Base-by-base conservation (phyloP, 805 yeast genomes). In the Isabelozyma gotoi region DNA sequence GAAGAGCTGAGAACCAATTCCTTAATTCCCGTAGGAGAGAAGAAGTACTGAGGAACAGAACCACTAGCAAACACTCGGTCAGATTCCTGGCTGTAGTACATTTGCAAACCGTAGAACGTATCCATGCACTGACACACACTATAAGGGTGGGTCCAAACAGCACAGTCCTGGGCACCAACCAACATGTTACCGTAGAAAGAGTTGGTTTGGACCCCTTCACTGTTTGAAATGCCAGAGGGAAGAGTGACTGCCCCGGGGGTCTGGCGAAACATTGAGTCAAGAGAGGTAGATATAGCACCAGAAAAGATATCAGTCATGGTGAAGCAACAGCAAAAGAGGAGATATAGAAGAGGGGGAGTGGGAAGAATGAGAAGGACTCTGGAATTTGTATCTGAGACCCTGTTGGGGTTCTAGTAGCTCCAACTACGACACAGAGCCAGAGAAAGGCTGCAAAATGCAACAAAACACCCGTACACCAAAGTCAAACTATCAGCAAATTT, bases 61-160 rank as follows among this genome's bases (percentile, higher is more conserved):
- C 40, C 44, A 16, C 45, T 45, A 19, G 51, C 53, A 33, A 43
- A 52, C 2, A 48, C 53, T 6, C 45, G 34, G 37, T 51, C 54
- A 12, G 33, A 19, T 10, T 40, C 24, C n/a, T 38, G 45, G 4
- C 50, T 55, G 38, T 52, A 48, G 40, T 52, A 52, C 16, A 41
- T 27, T 8, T 33, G 20, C 32, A 48, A 36, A 15, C 52, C 52
- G 21, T 20, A 38, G 29, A 39, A 38, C 15, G 39, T 31, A 4
- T 40, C 45, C 4, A 34, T 19, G 12, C 49, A 31, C 33, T 45
- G 46, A 12, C 46, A 37, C 6, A 53, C 44, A 29, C 45, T 46
- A 39, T 53, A 53, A 7, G 57, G 57, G 20, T 49, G 52, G 4
- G 53, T 49, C 44, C 43, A 51, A 10, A 49, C 51, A 8, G 50